Conservation (phyloP, 2,329 filamentous ascomycete species). For the Clonostachys rosea region DNA sequence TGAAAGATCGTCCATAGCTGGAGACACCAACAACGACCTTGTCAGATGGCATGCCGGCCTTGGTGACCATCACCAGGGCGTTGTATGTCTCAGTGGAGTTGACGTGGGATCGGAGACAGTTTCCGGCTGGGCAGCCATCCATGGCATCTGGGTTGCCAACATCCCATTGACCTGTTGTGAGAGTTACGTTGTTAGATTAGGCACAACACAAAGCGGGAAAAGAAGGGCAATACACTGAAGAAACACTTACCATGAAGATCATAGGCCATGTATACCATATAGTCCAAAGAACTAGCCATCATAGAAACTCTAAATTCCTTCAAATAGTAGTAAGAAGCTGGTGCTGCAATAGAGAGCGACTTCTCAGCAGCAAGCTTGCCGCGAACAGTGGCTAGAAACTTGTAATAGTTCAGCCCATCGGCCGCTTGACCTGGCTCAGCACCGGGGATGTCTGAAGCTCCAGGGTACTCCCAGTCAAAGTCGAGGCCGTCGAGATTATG, state of each 20-base stretch:
- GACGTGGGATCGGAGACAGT: conserved; percentile 25
- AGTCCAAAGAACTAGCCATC: conserved; percentile 18
- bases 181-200: no score
- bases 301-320: conserved; percentile 23
- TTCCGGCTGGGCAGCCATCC: conserved; percentile 17
- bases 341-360: conserved; percentile 26
- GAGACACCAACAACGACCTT: conserved; percentile 21
- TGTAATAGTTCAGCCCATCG: conserved; percentile 23
- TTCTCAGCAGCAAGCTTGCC: conserved; percentile 19
- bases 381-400: conserved; percentile 21
- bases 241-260: conserved; percentile 16
- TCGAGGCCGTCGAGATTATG: conserved; percentile 35
- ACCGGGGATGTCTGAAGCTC: conserved; percentile 14
- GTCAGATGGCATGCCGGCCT: conserved; percentile 16
- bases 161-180: conserved; percentile 13
- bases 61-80: conserved; percentile 27
- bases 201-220: no score
- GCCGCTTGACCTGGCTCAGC: conserved; percentile 10
- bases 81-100: conserved; percentile 26
- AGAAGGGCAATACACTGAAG: no score
- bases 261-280: conserved; percentile 25
- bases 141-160: conserved; percentile 16
- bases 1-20: conserved; percentile 23
- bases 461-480: conserved; percentile 42
- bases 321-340: conserved; percentile 32